A percentile compares a stretch with the other conserved stretches of the same genome.
Conservation (phyloP, 352 stramenopile species). For the Saprolegnia diclina region DNA sequence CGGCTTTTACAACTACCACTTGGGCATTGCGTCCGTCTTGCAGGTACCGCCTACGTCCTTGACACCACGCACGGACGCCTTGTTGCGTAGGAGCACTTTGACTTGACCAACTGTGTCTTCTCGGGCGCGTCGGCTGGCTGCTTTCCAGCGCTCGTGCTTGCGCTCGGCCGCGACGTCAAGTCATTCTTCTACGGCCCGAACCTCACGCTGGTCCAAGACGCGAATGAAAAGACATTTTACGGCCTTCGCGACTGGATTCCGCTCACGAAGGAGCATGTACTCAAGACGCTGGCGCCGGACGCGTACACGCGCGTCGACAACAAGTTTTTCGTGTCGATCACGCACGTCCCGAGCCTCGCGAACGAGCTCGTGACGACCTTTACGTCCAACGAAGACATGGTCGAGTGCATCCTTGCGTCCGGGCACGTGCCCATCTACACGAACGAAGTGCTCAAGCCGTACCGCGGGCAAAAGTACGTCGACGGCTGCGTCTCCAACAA, state of each 20-base stretch:
- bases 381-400: slow-evolving; percentile 67
- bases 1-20: slow-evolving; percentile 83
- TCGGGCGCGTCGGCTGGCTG: slow-evolving; percentile 66
- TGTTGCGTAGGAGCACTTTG: slow-evolving; percentile 51
- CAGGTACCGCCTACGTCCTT: too few relatives aligned
- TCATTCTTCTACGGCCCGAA: slow-evolving; percentile 81
- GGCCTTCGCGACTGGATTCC: slow-evolving; percentile 71
- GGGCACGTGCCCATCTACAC: slow-evolving; percentile 66
- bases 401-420: slow-evolving; percentile 69
- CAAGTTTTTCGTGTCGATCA: slow-evolving; percentile 70
- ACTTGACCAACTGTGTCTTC: slow-evolving; percentile 60
- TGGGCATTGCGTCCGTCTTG: slow-evolving; percentile 63
- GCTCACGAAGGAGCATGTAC: slow-evolving; percentile 56
- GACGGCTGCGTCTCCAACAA: slow-evolving; percentile 71
- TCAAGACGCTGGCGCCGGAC: slow-evolving; percentile 49
- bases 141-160: slow-evolving; percentile 57
- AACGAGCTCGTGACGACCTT: slow-evolving; percentile 67
- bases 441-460: slow-evolving; percentile 50
- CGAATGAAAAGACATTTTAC: slow-evolving; percentile 44
- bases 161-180: slow-evolving; percentile 57
- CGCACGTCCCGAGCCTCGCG: slow-evolving; percentile 42
- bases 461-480: slow-evolving; percentile 61
- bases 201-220: slow-evolving; percentile 55
- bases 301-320: slow-evolving; percentile 54
- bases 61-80: neutral